Base-by-base conservation (phyloP, 139 green algal genomes). In the Micractinium conductrix region DNA sequence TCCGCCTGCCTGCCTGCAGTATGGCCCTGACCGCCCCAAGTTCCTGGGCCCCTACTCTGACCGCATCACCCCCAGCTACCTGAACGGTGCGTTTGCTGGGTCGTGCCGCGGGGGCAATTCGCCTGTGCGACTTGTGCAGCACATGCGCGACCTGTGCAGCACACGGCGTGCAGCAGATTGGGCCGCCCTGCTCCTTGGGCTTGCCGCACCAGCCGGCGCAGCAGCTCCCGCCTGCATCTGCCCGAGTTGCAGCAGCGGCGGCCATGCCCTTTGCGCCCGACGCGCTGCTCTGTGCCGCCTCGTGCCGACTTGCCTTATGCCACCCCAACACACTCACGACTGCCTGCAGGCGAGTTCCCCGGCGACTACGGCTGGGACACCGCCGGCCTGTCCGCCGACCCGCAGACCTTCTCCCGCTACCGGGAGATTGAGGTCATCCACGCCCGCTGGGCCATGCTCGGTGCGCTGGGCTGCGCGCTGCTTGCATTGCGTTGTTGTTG, bases 381-480 rank as follows among this genome's bases (percentile, higher is more conserved):
- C 63, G 90, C 95, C 62, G 93, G 95, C 70, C 91, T 98, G 79
- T 98, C 95, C 43, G 90, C 95, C 50, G 94, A 98, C 91, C 95
- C 94, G 28, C 87, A 95, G 88, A 96, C 92, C 69, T 96, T 96
- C 74, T 83, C 90, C 76, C 71, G 69, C 44, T 95, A 95, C 93
- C 87, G 94, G 43, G 93, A 98, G 92, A 85, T 94, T 24, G 94
- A 98, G 93, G 80, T 96, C 78, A 96, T 96, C 89, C 93, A 96
- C 85, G 93, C 93, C 62, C 94, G 96, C 89, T 98, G 96, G 96
- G 93, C 93, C 87, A 98, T 98, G 95, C 93, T 98, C n/a, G 96
- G 96, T 60, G 93, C 96, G 30, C 92, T 99, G 72, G 96, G n/a
- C n/a, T n/a, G n/a, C n/a, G n/a, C n/a, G n/a, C n/a, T n/a, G n/a